These are phyloP conservation scores for Teratosphaeria gauchensis DNA, from an alignment of 2,329 filamentous ascomycete species.

Conservation along the genomic window DNA sequence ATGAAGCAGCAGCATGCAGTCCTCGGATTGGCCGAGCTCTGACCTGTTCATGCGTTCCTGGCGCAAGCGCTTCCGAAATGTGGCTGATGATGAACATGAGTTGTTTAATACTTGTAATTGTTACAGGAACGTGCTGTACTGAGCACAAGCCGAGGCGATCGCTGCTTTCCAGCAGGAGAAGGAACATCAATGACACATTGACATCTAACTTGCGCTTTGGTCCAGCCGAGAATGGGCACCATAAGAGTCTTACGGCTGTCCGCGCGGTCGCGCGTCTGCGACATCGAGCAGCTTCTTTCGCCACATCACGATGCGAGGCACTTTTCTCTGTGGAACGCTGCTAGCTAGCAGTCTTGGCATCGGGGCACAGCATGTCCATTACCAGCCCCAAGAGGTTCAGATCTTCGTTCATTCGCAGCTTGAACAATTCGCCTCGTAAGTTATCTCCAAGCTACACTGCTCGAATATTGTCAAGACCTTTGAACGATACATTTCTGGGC, in stretches of 20 bases:
- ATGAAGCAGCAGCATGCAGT: neutral
- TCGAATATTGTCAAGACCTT: neutral
- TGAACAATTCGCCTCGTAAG: neutral
- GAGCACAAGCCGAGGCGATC: neutral
- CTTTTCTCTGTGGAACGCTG: neutral
- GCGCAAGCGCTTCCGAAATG: neutral
- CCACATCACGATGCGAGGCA: neutral
- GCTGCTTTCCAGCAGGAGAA: neutral
- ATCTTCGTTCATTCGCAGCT: neutral
- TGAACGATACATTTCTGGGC: neutral
- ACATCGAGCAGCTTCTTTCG: neutral
- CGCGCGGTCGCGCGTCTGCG: neutral
- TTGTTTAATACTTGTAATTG: neutral
- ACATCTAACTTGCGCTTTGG: neutral
- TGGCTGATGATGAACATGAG: neutral
- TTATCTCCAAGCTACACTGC: neutral
- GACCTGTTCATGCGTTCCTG: neutral
- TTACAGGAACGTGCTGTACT: neutral
- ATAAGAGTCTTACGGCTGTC: neutral
- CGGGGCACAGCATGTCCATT: slow-evolving; percentile 3
- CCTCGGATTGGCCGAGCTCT: neutral
- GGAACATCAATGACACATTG: neutral
- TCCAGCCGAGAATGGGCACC: neutral
- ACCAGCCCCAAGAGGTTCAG: neutral
- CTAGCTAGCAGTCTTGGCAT: neutral